Conservation (phyloP, 495 filamentous ascomycete genomes). For the Chlorociboria aeruginascens region DNA sequence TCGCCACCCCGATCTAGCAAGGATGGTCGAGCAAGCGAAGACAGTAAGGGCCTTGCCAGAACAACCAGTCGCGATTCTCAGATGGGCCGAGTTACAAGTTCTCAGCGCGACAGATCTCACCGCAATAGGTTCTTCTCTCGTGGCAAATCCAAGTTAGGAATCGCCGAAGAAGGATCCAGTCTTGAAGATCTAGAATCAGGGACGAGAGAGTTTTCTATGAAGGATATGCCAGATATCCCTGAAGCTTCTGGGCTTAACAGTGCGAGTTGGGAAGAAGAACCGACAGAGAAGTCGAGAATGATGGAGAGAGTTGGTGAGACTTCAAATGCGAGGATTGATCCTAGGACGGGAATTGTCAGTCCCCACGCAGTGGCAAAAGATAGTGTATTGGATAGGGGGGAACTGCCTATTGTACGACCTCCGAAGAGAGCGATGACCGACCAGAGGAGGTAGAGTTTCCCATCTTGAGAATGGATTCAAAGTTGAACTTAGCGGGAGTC, state of each 20-base stretch:
- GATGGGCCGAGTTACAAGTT: not conserved
- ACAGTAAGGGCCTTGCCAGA: slow-evolving; percentile 1
- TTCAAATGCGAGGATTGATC: slow-evolving; percentile 13
- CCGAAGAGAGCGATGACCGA: slow-evolving; percentile 4
- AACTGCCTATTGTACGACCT: slow-evolving; percentile 7
- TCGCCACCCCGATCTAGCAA: not conserved
- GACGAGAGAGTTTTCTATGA: slow-evolving; percentile 7
- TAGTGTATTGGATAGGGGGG: slow-evolving; percentile 15
- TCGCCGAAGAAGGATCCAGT: slow-evolving; percentile 16
- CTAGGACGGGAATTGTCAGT: slow-evolving; percentile 23
- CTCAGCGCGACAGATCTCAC: slow-evolving; percentile 12
- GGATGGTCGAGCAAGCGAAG: not conserved
- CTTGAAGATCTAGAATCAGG: slow-evolving; percentile 26
- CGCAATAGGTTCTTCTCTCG: slow-evolving; percentile 26
- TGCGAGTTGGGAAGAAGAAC: slow-evolving; percentile 1
- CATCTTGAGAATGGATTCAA: no score
- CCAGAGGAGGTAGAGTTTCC: not conserved
- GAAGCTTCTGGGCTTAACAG: slow-evolving; percentile 14
- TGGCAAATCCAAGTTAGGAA: slow-evolving; percentile 10
- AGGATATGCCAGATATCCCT: slow-evolving; percentile 26
- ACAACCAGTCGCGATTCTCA: slow-evolving; percentile 13
- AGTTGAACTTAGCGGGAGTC: no score
- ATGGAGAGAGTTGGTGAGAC: not conserved
- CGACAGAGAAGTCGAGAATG: not conserved
- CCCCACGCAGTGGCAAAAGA: slow-evolving; percentile 20